Evolutionary conservation across 305 asterid genomes (phyloP).

Genomic region (Solanum hybrid): DNA sequence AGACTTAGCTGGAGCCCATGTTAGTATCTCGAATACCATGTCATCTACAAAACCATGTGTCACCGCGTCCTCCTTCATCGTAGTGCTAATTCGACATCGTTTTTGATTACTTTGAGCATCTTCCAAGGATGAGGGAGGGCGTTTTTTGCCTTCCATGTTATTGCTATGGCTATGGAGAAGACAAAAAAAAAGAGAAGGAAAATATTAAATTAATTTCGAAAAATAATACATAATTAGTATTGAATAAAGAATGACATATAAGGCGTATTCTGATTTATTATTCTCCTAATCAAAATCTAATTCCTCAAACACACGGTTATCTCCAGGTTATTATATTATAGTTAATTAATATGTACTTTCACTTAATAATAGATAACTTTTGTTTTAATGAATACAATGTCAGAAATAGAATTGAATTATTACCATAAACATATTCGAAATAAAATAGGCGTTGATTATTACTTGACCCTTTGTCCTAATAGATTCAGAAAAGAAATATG

Average conservation of each 20-base stretch:
- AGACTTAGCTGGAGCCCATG: neutral
- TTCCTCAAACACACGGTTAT: neutral
- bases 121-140: no score
- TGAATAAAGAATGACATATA: no score
- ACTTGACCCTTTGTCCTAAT: neutral
- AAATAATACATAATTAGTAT: neutral
- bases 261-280: neutral
- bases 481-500: neutral
- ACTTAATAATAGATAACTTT: neutral
- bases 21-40: neutral
- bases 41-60: neutral
- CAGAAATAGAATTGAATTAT: neutral
- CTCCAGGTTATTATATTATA: neutral
- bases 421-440: neutral
- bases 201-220: no score
- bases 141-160: neutral
- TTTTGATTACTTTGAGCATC: no score
- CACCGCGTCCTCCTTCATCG: no score
- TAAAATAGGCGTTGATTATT: neutral
- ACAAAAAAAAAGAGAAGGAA: neutral
- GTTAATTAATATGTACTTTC: neutral
- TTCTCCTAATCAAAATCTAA: neutral
- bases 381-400: neutral
- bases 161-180: neutral
- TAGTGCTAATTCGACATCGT: no score